Evolutionary conservation across 1,139 yeast genomes (phyloP).

Genomic region (Lodderomyces margitis): DNA sequence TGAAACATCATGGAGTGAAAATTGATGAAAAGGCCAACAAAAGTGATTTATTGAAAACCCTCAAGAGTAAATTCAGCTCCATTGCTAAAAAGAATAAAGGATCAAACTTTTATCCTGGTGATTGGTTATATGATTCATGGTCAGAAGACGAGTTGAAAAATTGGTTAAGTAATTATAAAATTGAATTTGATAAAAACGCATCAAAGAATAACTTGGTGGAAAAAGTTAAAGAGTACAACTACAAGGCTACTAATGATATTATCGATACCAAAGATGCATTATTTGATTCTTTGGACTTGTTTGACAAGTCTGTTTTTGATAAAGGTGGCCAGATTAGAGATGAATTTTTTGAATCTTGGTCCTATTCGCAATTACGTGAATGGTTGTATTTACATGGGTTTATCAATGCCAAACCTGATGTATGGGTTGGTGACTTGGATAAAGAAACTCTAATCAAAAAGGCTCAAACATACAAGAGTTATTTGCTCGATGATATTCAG

Average conservation of each 20-base stretch:
- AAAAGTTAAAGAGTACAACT: constrained; percentile 41
- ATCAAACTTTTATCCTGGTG: constrained; percentile 51
- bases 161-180: constrained; percentile 47
- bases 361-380: constrained; percentile 30
- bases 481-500: constrained; percentile 45
- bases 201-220: constrained; percentile 40
- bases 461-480: constrained; percentile 19
- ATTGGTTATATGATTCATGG: constrained; percentile 51
- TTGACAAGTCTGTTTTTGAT: constrained; percentile 34
- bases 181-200: constrained; percentile 37
- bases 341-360: constrained; percentile 43
- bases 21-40: constrained; percentile 24
- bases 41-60: constrained; percentile 33
- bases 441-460: constrained; percentile 19
- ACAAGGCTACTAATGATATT: constrained; percentile 33
- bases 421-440: constrained; percentile 19
- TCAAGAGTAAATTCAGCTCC: constrained; percentile 36
- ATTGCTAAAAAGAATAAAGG: constrained; percentile 32
- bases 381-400: constrained; percentile 30
- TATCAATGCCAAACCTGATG: constrained; percentile 25
- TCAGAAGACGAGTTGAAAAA: constrained; percentile 37
- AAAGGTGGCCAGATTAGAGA: constrained; percentile 40
- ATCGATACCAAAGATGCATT: constrained; percentile 37
- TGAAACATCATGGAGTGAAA: constrained; percentile 31
- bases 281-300: constrained; percentile 36